Evolutionary conservation across 352 stramenopile species (phyloP).

Genomic region (Phytophthora pistaciae): DNA sequence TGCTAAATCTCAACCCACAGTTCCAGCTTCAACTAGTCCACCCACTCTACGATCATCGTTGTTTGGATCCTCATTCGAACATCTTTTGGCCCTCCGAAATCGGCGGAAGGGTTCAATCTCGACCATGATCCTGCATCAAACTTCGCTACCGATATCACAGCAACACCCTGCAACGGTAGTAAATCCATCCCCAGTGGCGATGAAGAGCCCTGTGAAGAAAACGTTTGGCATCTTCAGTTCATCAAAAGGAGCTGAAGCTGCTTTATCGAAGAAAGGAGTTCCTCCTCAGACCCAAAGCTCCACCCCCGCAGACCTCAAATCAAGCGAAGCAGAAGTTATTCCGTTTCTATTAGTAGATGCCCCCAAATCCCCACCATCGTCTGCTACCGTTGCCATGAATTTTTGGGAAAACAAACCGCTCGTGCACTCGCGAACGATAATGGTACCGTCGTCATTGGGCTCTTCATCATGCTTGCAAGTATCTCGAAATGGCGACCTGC

Average conservation of each 20-base stretch:
- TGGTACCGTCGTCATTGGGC: constrained; percentile 24
- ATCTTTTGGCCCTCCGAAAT: constrained; percentile 23
- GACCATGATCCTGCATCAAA: constrained; percentile 15
- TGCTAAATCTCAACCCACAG: not conserved
- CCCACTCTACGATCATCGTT: constrained; percentile 25
- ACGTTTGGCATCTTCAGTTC: constrained; percentile 24
- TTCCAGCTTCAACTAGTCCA: not conserved
- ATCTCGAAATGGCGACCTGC: constrained; percentile 26
- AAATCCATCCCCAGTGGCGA: not conserved
- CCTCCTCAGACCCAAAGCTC: not conserved
- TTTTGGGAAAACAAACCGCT: constrained; percentile 43
- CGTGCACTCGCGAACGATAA: constrained; percentile 30
- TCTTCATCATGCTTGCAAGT: constrained; percentile 47
- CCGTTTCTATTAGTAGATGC: constrained; percentile 2
- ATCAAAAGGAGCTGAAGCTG: not conserved
- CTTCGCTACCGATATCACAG: constrained; percentile 9
- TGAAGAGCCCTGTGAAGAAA: constrained; percentile 32
- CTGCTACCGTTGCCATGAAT: constrained; percentile 8
- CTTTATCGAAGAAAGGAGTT: not conserved
- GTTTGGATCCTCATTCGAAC: constrained; percentile 34
- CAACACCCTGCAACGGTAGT: not conserved
- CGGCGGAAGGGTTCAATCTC: constrained; percentile 13
- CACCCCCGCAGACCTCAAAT: not conserved
- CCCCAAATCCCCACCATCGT: constrained; percentile 1
- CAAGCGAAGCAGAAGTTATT: constrained; percentile 7